Base-by-base conservation (phyloP, 495 filamentous ascomycete species). In the Ramalina intermedia region DNA sequence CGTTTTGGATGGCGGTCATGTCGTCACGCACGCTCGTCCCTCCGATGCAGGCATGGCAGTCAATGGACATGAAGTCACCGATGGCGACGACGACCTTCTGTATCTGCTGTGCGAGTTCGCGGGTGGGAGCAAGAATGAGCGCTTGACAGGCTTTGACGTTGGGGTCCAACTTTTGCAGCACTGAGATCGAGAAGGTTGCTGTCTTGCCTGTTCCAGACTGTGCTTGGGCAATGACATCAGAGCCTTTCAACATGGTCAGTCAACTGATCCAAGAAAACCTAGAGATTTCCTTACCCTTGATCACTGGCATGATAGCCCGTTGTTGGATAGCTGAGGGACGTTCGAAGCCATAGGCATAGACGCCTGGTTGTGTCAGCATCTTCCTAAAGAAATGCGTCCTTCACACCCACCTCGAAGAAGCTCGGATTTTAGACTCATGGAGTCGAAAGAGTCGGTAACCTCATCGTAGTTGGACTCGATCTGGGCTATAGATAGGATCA, bases 401-500 rank as follows among this genome's bases (percentile, higher is more conserved):
- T 23, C 12, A 18, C 43, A 71, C 81, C 71, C 81, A 91, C 87
- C 91, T 74, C 91, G 89, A 61, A 98, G 84, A 62, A 98, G 81
- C 78, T 98, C 91, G 43, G 84, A 59, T 78, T 93, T 94, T 61
- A 98, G 77, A 70, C 82, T 81, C 91, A 98, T 98, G 54, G 87
- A 76, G 71, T 98, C 91, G 69, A 98, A 98, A 50, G 88, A 94
- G 70, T 99, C 91, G 67, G 89, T 91, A 61, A 90, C 86, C 79
- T 99, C 93, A 79, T 99, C 91, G 73, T 99, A 99, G 85, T 96
- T 99, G 62, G 89, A 95, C 74, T 96, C 91, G 75, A 99, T 96
- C 73, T 89, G 85, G 65, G 85, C 93, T 94, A 70, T 63, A 61
- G 47, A 51, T 37, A 12, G 59, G 42, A 53, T 51, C 45, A 26